Evolutionary conservation across 2,329 filamentous ascomycete genomes (phyloP), one percentile per base, ranked within the genome.

Genomic region (Pochonia chlamydosporia): DNA sequence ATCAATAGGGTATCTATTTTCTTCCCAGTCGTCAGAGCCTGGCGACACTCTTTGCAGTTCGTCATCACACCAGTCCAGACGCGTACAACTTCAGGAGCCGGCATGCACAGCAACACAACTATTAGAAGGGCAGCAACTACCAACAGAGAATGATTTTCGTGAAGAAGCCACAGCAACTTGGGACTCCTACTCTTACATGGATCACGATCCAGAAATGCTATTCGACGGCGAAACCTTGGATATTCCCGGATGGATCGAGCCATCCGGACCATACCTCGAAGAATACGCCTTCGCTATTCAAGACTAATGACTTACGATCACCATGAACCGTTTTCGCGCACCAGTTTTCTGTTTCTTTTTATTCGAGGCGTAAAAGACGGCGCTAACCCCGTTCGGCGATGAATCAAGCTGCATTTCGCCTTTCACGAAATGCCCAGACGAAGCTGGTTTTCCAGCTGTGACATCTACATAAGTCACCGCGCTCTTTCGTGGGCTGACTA

Each of bases 91-190:
- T 42, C 45, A 48, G 30, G 45, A 50, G 37, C 45, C 49, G 35
- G 23, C 35, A 39, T 39, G 35, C 35, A 39, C 35, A 23, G 20
- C 30, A 41, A 44, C 45, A 31, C 45, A 24, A 30, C 31, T 42
- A 23, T 16, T 43, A 33, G 28, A 47, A 44, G 37, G 37, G 36
- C 49, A 44, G 43, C 26, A 28, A 28, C 13, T 39, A 23, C 13
- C 28, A 26, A 45, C 49, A 26, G 49, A 47, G 44, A 45, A 50
- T 47, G 36, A 40, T 25, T 42, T 44, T 41, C 35, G 41, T 18
- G 49, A 48, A 50, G 49, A 50, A 50, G 45, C 49, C 49, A 14
- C 33, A 23, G 14, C 37, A 28, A 45, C 41, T 18, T 50, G 49
- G 49, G 49, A 50, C 41, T 37, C 37, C 26, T 48, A 40, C 16